phyloP scores from a whole-genome alignment of 352 stramenopile genomes.

The Phytophthora palmivora region DNA sequence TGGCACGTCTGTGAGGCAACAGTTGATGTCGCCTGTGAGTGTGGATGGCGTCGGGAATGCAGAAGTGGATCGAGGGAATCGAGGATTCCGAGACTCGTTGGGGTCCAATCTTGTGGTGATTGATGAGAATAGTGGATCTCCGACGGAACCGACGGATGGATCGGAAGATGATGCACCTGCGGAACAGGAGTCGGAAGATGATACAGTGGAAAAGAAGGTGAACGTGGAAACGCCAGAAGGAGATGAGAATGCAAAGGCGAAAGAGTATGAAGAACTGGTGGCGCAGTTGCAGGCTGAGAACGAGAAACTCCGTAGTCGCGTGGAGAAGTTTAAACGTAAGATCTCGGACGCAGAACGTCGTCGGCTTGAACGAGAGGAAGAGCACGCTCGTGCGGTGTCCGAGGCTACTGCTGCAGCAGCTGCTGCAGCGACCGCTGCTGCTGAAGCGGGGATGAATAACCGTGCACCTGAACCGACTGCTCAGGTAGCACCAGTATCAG shows the following conservation, averaged over 20 bases:
- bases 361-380: conserved; percentile 59
- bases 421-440: conserved; percentile 18
- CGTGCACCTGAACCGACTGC: conserved; percentile 1
- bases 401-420: conserved; percentile 39
- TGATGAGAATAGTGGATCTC: conserved; percentile 70
- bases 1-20: conserved; percentile 66
- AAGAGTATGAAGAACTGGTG: conserved; percentile 50
- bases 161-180: conserved; percentile 61
- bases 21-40: conserved; percentile 60
- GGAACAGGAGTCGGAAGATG: conserved; percentile 47
- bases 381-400: conserved; percentile 48
- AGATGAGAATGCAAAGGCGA: conserved; percentile 37
- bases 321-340: conserved; percentile 83
- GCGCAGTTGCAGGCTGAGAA: conserved; percentile 76
- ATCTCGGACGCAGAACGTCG: conserved; percentile 60
- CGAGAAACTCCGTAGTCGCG: conserved; percentile 69
- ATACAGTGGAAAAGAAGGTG: conserved; percentile 34
- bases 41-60: conserved; percentile 30
- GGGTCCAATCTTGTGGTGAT: conserved; percentile 68
- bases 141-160: conserved; percentile 60
- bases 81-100: conserved; percentile 53
- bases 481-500: conserved; percentile 12
- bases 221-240: conserved; percentile 38
- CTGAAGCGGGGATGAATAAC: conserved; percentile 19
- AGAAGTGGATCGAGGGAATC: conserved; percentile 42